Percentiles rank a stretch among this genome's conserved stretches.
Evolutionary conservation across 2,329 filamentous ascomycete genomes (phyloP).

Genomic region (Fusarium phyllophilum): DNA sequence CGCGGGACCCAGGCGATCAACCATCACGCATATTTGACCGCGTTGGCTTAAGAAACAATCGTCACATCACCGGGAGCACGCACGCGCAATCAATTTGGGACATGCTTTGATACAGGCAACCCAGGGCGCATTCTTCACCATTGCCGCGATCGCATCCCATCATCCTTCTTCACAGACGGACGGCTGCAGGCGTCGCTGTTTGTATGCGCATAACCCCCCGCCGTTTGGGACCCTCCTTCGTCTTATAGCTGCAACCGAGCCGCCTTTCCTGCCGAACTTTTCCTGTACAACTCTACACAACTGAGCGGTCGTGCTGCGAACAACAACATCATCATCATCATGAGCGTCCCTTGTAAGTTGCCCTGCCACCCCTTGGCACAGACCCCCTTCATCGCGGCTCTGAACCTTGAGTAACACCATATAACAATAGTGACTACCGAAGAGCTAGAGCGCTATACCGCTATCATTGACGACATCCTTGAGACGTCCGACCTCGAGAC

Average conservation of each 20-base stretch:
- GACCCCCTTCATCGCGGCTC: not conserved
- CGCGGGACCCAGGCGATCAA: conserved; percentile 40
- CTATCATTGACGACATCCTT: conserved; percentile 70
- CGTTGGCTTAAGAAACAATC: conserved; percentile 26
- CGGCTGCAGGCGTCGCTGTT: conserved; percentile 16
- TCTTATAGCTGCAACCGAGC: conserved; percentile 20
- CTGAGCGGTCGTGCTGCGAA: not conserved
- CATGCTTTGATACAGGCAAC: conserved; percentile 37
- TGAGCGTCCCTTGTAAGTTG: conserved; percentile 43
- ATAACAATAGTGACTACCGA: conserved; percentile 57
- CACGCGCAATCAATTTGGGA: conserved; percentile 22
- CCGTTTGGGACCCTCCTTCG: conserved; percentile 15
- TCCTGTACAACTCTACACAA: conserved; percentile 21
- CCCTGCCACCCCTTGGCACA: conserved; percentile 11
- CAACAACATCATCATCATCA: conserved; percentile 24
- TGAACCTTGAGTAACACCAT: conserved; percentile 8
- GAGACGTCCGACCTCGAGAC: conserved; percentile 68
- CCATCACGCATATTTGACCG: conserved; percentile 40
- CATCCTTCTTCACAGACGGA: conserved; percentile 10
- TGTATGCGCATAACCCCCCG: conserved; percentile 33
- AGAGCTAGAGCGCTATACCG: conserved; percentile 64
- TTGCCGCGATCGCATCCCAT: conserved; percentile 32
- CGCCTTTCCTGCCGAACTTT: conserved; percentile 1
- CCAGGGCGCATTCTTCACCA: conserved; percentile 32
- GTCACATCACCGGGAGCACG: not conserved